Evolutionary conservation across 2,329 filamentous ascomycete genomes (phyloP).

Genomic region (Aspergillus texensis): DNA sequence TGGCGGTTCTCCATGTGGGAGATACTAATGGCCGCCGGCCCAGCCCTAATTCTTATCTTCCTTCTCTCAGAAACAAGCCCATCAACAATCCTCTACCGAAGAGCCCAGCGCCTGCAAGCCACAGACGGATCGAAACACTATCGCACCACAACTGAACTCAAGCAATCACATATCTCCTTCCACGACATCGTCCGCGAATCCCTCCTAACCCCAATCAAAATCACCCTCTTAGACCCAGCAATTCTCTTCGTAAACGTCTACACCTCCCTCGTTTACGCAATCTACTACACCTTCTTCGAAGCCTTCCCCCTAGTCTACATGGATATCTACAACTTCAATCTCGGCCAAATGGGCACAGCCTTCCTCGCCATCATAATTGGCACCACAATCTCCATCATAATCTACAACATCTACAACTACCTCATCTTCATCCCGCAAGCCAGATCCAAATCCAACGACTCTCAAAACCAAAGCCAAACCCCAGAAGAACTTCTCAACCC

Average conservation of each 20-base stretch:
- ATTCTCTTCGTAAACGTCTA: slow-evolving; percentile 65
- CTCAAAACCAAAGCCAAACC: slow-evolving; percentile 8
- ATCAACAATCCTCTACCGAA: slow-evolving; percentile 62
- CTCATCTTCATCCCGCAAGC: slow-evolving; percentile 52
- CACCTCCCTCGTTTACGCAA: slow-evolving; percentile 58
- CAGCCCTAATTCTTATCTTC: slow-evolving; percentile 60
- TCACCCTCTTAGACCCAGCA: slow-evolving; percentile 64
- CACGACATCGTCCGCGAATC: slow-evolving; percentile 41
- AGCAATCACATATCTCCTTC: slow-evolving; percentile 42
- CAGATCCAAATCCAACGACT: background rate
- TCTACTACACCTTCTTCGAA: slow-evolving; percentile 62
- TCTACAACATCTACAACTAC: slow-evolving; percentile 57
- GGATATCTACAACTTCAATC: slow-evolving; percentile 60
- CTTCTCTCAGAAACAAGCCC: slow-evolving; percentile 66
- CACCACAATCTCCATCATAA: slow-evolving; percentile 53
- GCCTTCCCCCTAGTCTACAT: slow-evolving; percentile 67
- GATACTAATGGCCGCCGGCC: slow-evolving; percentile 35
- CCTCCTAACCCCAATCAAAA: slow-evolving; percentile 63
- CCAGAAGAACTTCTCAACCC: slow-evolving; percentile 57
- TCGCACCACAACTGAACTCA: slow-evolving; percentile 64
- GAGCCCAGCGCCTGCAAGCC: slow-evolving; percentile 63
- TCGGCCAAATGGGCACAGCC: slow-evolving; percentile 60
- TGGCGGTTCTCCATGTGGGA: slow-evolving; percentile 28
- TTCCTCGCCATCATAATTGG: slow-evolving; percentile 63
- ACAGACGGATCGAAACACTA: slow-evolving; percentile 51